A percentile compares a stretch with the other conserved stretches of the same genome.
These are phyloP conservation scores for Lagenaria siceraria DNA, from an alignment of 306 rosid species.

Conservation along the genomic window DNA sequence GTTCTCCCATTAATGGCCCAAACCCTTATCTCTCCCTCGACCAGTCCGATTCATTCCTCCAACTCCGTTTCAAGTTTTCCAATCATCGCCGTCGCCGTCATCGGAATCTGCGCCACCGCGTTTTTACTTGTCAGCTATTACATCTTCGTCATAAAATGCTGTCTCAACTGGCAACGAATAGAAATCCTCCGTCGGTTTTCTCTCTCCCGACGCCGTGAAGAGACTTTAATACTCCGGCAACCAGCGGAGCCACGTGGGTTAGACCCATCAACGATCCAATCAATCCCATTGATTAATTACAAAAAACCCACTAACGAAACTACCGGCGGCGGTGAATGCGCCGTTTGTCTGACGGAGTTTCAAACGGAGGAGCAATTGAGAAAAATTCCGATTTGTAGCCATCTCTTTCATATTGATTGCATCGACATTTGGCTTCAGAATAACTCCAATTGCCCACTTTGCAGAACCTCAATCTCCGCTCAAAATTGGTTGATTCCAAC, in stretches of 20 bases:
- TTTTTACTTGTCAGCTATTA: slow-evolving; percentile 78
- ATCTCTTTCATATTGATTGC: slow-evolving; percentile 12
- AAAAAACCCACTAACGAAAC: slow-evolving; percentile 6
- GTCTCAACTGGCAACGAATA: slow-evolving; percentile 86
- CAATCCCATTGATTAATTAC: slow-evolving; percentile 63
- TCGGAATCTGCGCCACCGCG: slow-evolving; percentile 84
- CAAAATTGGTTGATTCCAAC: background rate
- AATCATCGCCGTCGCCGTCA: slow-evolving; percentile 73
- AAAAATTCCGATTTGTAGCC: slow-evolving; percentile 58
- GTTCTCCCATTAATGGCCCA: background rate
- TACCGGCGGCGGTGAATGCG: slow-evolving; percentile 31
- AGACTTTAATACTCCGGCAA: slow-evolving; percentile 25
- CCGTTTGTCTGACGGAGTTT: slow-evolving; percentile 82
- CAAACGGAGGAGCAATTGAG: slow-evolving; percentile 60
- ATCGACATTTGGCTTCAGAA: slow-evolving; percentile 13
- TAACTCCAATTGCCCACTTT: slow-evolving; percentile 13
- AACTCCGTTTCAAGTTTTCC: slow-evolving; percentile 43
- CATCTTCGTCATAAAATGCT: slow-evolving; percentile 90
- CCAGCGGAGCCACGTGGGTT: slow-evolving; percentile 44
- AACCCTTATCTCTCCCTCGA: background rate
- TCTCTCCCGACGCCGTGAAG: slow-evolving; percentile 43
- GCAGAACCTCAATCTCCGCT: slow-evolving; percentile 2
- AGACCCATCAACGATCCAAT: slow-evolving; percentile 57
- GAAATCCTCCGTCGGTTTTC: slow-evolving; percentile 48
- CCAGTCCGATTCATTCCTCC: background rate